phyloP scores from a whole-genome alignment of 2,329 filamentous ascomycete species.

The Oidium heveae region DNA sequence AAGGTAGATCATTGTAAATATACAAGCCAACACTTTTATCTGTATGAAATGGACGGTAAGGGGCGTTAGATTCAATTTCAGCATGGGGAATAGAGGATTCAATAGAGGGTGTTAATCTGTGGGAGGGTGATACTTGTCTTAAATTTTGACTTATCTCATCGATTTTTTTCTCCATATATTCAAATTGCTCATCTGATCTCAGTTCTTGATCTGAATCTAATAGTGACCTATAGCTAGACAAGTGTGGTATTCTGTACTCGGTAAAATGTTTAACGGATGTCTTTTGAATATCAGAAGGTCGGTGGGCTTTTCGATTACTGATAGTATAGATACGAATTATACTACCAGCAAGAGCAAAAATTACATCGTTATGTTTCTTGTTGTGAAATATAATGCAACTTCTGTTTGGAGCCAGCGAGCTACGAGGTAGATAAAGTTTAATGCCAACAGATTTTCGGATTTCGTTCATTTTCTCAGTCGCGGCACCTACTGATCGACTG shows the following conservation, averaged over 20 bases:
- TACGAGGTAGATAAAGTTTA: conserved; percentile 43
- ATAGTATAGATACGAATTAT: conserved; percentile 34
- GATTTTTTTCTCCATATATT: conserved; percentile 10
- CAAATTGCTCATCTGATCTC: conserved; percentile 18
- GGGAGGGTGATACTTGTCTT: conserved; percentile 14
- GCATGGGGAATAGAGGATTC: conserved; percentile 47
- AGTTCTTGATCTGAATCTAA: conserved; percentile 29
- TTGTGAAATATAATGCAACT: conserved; percentile 41
- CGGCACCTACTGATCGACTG: conserved; percentile 42
- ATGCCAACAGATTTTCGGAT: conserved; percentile 50
- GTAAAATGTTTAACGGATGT: conserved; percentile 17
- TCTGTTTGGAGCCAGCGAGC: conserved; percentile 25
- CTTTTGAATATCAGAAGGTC: conserved; percentile 29
- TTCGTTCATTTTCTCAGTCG: conserved; percentile 45
- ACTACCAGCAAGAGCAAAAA: conserved; percentile 41
- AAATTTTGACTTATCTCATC: conserved; percentile 15
- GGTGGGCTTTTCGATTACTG: conserved; percentile 21
- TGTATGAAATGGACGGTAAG: conserved; percentile 89
- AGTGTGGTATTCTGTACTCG: conserved; percentile 39
- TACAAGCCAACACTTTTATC: conserved; percentile 63
- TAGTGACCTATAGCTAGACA: conserved; percentile 33
- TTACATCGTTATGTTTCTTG: conserved; percentile 31
- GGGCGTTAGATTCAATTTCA: conserved; percentile 85
- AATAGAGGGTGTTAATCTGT: conserved; percentile 17
- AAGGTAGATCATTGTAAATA: conserved; percentile 24